Evolutionary conservation across 768 basidiomycete genomes (phyloP).

Genomic region (Termitomyces sp.): DNA sequence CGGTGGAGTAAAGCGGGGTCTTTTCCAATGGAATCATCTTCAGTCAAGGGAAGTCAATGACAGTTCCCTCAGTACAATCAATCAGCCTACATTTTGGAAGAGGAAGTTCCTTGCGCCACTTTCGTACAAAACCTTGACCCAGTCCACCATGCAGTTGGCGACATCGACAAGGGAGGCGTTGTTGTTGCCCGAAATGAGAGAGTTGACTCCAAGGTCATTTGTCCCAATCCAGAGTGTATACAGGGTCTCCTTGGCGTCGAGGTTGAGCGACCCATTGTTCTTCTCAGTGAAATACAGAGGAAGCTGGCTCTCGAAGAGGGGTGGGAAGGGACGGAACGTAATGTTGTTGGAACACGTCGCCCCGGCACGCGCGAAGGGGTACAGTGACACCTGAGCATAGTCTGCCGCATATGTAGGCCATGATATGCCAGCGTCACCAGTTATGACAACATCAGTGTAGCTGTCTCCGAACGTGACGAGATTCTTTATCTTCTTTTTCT

Average conservation of each 20-base stretch:
- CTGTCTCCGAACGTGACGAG: slow-evolving; percentile 70
- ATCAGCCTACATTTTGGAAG: slow-evolving; percentile 59
- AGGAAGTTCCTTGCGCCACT: slow-evolving; percentile 65
- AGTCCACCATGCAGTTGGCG: slow-evolving; percentile 54
- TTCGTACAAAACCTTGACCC: slow-evolving; percentile 53
- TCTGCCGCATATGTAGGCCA: slow-evolving; percentile 63
- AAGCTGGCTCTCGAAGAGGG: slow-evolving; percentile 56
- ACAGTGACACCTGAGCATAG: slow-evolving; percentile 49
- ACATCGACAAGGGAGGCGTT: slow-evolving; percentile 57
- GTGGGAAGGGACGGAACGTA: slow-evolving; percentile 55
- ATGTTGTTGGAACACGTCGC: slow-evolving; percentile 66
- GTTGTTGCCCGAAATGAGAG: slow-evolving; percentile 50
- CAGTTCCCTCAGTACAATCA: not conserved
- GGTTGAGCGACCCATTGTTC: slow-evolving; percentile 36
- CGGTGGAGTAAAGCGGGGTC: slow-evolving; percentile 42
- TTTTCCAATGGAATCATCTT: slow-evolving; percentile 59
- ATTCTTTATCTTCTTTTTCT: slow-evolving; percentile 51
- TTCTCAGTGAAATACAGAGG: slow-evolving; percentile 47
- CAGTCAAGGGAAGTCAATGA: not conserved
- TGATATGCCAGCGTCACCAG: slow-evolving; percentile 41
- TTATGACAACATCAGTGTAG: slow-evolving; percentile 50
- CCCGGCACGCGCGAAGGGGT: slow-evolving; percentile 58
- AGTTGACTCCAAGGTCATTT: slow-evolving; percentile 56
- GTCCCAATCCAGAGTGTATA: slow-evolving; percentile 72
- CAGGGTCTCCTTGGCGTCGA: slow-evolving; percentile 45